Evolutionary conservation across 768 basidiomycete genomes (phyloP).

Genomic region (Ramaria rubella): DNA sequence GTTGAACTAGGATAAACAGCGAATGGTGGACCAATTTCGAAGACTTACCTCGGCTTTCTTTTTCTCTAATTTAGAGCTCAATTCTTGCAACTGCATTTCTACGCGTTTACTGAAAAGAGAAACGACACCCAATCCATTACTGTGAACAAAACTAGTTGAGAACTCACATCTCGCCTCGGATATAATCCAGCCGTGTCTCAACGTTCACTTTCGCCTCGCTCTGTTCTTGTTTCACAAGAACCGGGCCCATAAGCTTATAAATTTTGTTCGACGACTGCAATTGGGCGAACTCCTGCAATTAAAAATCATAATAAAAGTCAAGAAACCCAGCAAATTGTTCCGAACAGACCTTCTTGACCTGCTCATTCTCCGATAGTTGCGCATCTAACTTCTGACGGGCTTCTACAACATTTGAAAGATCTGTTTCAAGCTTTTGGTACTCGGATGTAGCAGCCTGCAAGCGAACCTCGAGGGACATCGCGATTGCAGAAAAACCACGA

Average conservation of each 20-base stretch:
- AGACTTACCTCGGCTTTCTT: constrained; percentile 74
- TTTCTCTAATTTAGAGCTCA: constrained; percentile 67
- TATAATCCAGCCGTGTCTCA: constrained; percentile 85
- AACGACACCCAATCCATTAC: background rate
- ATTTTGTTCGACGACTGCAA: constrained; percentile 72
- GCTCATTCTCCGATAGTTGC: constrained; percentile 85
- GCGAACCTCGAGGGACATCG: constrained; percentile 1
- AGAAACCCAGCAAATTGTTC: background rate
- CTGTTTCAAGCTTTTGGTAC: constrained; percentile 75
- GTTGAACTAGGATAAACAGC: background rate
- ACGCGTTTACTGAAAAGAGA: constrained; percentile 55
- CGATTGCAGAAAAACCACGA: background rate
- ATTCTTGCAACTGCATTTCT: constrained; percentile 75
- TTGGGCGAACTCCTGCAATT: constrained; percentile 70
- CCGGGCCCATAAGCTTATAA: constrained; percentile 88
- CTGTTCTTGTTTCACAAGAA: constrained; percentile 85
- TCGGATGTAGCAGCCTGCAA: constrained; percentile 38
- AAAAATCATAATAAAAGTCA: background rate
- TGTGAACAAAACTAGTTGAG: background rate
- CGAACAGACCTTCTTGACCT: constrained; percentile 71
- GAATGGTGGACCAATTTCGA: background rate
- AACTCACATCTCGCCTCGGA: constrained; percentile 77
- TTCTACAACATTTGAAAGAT: constrained; percentile 68
- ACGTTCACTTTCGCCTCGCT: constrained; percentile 82
- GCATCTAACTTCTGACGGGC: constrained; percentile 83